Evolutionary conservation across 371 early-diverging fungal species (phyloP), one percentile per base, ranked within the genome.

Genomic region (Batkoa obscura): DNA sequence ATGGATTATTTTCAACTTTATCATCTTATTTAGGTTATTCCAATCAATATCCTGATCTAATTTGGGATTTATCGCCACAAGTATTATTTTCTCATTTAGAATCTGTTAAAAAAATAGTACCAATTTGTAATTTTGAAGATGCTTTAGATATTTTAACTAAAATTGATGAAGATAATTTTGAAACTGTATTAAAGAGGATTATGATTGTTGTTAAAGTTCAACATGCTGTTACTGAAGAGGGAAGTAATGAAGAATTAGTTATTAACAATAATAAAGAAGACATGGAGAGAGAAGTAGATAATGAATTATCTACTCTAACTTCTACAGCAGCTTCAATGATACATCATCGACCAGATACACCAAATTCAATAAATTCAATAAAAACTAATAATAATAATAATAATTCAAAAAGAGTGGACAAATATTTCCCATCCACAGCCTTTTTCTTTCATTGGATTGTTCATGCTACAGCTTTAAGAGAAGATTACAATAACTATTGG

Each of bases 381-480:
- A 23, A 23, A 23, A 23, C 23, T 23, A 23, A 23, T 23, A 23
- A 23, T 23, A 23, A 23, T 23, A 23, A 23, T 23, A 23, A 23
- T 23, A 23, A 23, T 23, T 23, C 23, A 23, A 41, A 55, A 32
- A 15, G 15, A 10, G 4, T 12, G 2, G 55, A 17, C 41, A 55
- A 39, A 23, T 55, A 55, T 23, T 33, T 5, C 6, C 55, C 55
- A 6, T 55, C 55, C 30, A 43, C 43, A 8, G 43, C 43, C 12
- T 41, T 55, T 31, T 55, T 55, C 55, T 32, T 55, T 33, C 36
- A 33, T 32, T 55, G 55, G 55, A 43, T 55, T 5, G 55, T 55
- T 31, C 38, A 34, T 9, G 9, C 53, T 9, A 55, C 8, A 17
- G 8, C 15, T 17, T 4, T 8, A 4, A 42, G 15, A 33, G 43